Conservation (phyloP, 306 rosid genomes). For the Trifolium fragiferum region DNA sequence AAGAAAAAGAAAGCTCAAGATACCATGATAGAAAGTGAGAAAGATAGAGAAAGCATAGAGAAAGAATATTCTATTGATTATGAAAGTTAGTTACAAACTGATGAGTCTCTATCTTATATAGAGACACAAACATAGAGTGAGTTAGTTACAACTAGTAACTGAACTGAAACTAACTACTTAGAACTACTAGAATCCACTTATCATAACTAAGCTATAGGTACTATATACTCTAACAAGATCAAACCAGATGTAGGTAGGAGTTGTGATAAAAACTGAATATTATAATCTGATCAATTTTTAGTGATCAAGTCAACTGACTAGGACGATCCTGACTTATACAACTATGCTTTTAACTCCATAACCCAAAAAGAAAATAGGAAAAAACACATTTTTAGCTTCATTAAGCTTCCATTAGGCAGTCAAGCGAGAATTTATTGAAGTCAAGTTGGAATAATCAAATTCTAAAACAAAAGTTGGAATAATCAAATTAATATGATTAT, state of each 20-base stretch:
- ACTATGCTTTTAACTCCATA: constrained; percentile 33
- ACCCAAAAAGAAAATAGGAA: not conserved
- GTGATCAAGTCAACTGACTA: constrained; percentile 10
- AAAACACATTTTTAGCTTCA: not conserved
- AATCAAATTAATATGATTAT: constrained; percentile 7
- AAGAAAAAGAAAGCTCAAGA: too few relatives aligned
- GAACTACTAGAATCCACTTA: too few relatives aligned
- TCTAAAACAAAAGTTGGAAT: constrained; percentile 13
- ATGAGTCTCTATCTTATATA: too few relatives aligned
- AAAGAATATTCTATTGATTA: too few relatives aligned
- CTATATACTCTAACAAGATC: too few relatives aligned
- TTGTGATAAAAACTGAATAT: not conserved
- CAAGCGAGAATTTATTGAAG: constrained; percentile 7
- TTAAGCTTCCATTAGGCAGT: not conserved
- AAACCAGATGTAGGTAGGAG: constrained; percentile 19
- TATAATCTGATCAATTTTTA: not conserved
- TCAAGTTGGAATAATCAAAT: constrained; percentile 20
- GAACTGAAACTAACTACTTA: too few relatives aligned
- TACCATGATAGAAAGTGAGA: too few relatives aligned
- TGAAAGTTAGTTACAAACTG: too few relatives aligned
- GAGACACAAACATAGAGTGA: too few relatives aligned
- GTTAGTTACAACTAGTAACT: too few relatives aligned
- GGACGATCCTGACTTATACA: constrained; percentile 15
- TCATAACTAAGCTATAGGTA: too few relatives aligned
- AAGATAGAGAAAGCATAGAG: too few relatives aligned